These are phyloP conservation scores for Clarireedia monteithiana DNA, from an alignment of 2,329 filamentous ascomycete species.

Conservation along the genomic window DNA sequence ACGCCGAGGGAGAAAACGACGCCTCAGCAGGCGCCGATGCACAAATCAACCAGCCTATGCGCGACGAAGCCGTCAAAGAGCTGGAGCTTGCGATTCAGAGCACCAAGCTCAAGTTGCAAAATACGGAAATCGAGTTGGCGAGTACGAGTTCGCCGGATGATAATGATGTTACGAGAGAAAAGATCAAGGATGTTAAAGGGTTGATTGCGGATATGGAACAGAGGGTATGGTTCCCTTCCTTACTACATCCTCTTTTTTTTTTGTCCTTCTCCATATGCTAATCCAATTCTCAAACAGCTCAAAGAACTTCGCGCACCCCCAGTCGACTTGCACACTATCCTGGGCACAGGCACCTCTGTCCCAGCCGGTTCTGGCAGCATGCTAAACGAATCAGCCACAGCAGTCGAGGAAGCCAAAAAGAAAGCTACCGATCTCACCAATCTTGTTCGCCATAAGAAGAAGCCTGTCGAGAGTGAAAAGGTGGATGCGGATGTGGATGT, in stretches of 20 bases:
- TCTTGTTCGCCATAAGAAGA: conserved; percentile 63
- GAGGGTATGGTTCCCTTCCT: background rate
- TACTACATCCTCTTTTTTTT: background rate
- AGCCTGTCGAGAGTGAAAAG: conserved; percentile 24
- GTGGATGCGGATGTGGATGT: conserved; percentile 29
- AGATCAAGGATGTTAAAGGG: conserved; percentile 68
- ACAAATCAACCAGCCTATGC: conserved; percentile 58
- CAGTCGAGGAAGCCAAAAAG: conserved; percentile 57
- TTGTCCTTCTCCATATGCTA: conserved; percentile 5
- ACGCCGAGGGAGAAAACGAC: conserved; percentile 33
- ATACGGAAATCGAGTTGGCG: conserved; percentile 59
- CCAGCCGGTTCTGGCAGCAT: conserved; percentile 38
- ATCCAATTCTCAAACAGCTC: conserved; percentile 39
- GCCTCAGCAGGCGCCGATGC: conserved; percentile 33
- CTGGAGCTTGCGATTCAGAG: conserved; percentile 68
- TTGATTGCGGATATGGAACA: conserved; percentile 68
- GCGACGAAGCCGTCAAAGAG: conserved; percentile 63
- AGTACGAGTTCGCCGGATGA: conserved; percentile 58
- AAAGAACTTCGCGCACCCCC: conserved; percentile 60
- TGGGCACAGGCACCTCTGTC: conserved; percentile 36
- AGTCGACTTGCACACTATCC: conserved; percentile 47
- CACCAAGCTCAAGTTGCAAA: conserved; percentile 62
- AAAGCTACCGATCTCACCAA: conserved; percentile 60
- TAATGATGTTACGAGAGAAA: conserved; percentile 52
- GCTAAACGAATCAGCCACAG: conserved; percentile 54